These are phyloP conservation scores for Suillus paluster DNA, from an alignment of 768 basidiomycete species.

Conservation along the genomic window DNA sequence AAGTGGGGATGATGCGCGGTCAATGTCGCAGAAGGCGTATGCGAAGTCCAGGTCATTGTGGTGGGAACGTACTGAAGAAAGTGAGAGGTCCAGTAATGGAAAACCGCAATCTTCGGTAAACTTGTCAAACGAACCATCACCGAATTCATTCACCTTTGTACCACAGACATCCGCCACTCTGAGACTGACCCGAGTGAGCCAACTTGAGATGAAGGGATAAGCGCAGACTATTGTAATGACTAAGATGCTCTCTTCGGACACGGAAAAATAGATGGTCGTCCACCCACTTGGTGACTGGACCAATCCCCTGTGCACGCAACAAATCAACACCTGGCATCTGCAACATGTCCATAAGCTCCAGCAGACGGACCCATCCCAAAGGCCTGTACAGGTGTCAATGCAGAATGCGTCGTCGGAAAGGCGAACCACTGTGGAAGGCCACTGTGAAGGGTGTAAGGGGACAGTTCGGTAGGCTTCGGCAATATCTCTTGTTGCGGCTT, in stretches of 20 bases:
- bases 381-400: conserved; percentile 24
- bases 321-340: conserved; percentile 34
- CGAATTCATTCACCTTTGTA: conserved; percentile 25
- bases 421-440: conserved; percentile 24
- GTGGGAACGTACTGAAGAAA: too few relatives aligned
- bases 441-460: conserved; percentile 27
- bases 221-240: too few relatives aligned
- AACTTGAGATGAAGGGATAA: too few relatives aligned
- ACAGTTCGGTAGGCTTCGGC: conserved; percentile 29
- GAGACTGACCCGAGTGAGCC: too few relatives aligned
- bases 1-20: conserved; percentile 33
- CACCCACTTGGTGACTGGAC: conserved; percentile 32
- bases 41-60: too few relatives aligned
- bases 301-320: conserved; percentile 27
- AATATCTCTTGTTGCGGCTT: conserved; percentile 33
- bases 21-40: conserved; percentile 42
- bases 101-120: conserved; percentile 37
- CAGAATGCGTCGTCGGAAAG: conserved; percentile 18
- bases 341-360: conserved; percentile 30
- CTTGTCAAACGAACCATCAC: conserved; percentile 24
- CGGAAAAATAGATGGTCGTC: conserved; percentile 35
- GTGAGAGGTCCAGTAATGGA: conserved; percentile 17
- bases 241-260: conserved; percentile 24
- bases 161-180: conserved; percentile 24
- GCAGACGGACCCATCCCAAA: conserved; percentile 32